These are phyloP conservation scores for Arachnomyces sp. DNA, from an alignment of 2,329 filamentous ascomycete genomes.

Conservation along the genomic window DNA sequence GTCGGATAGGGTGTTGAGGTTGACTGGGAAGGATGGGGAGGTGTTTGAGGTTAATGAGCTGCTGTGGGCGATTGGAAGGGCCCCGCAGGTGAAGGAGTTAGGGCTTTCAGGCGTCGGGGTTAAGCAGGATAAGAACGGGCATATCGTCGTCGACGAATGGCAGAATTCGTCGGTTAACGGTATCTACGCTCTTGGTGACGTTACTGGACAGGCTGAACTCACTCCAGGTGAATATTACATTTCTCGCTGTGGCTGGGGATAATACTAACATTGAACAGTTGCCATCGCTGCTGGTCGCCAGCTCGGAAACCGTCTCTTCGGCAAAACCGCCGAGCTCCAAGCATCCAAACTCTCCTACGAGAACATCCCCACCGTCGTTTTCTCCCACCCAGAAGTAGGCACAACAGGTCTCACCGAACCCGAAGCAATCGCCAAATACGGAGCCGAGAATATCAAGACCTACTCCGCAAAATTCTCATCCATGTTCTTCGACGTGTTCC, in stretches of 20 bases:
- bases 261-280: conserved; percentile 23
- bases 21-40: conserved; percentile 35
- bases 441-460: conserved; percentile 43
- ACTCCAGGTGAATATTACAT: conserved; percentile 34
- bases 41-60: conserved; percentile 42
- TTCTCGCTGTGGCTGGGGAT: neutral
- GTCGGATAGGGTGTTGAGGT: conserved; percentile 39
- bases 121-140: conserved; percentile 30
- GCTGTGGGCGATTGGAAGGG: conserved; percentile 43
- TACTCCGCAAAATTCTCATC: conserved; percentile 43
- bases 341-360: conserved; percentile 39
- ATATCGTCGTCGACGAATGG: conserved; percentile 41
- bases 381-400: conserved; percentile 44
- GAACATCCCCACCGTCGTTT: conserved; percentile 47
- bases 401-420: conserved; percentile 44
- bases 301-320: conserved; percentile 43
- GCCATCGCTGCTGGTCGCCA: conserved; percentile 45
- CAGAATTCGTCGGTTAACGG: conserved; percentile 42
- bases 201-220: conserved; percentile 43
- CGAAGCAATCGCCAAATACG: conserved; percentile 38
- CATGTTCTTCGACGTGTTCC: conserved; percentile 42
- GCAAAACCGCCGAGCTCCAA: conserved; percentile 34
- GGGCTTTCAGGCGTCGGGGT: conserved; percentile 35
- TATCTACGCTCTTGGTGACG: conserved; percentile 44
- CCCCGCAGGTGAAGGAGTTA: conserved; percentile 37